Conservation (phyloP, 768 basidiomycete genomes). For the Lentinus brumalis region DNA sequence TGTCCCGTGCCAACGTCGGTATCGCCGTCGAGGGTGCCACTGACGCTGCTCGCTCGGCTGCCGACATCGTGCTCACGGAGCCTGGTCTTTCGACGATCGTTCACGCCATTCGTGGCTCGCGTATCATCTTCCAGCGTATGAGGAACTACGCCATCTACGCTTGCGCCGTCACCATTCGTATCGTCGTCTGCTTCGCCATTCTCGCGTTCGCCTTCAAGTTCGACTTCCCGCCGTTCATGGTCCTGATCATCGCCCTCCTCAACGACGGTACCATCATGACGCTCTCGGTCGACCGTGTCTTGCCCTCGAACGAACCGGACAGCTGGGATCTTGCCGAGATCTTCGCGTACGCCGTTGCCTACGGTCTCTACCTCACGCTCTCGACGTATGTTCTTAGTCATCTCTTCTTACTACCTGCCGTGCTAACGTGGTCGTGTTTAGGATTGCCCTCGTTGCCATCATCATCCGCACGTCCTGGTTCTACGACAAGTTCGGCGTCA, state of each 20-base stretch:
- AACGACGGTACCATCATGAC: constrained; percentile 99
- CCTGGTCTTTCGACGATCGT: constrained; percentile 99
- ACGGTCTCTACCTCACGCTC: constrained; percentile 89
- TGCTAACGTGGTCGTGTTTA: constrained; percentile 32
- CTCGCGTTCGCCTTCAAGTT: constrained; percentile 95
- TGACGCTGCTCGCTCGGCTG: constrained; percentile 97
- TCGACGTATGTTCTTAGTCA: constrained; percentile 69
- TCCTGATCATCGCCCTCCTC: constrained; percentile 93
- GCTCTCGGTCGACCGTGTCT: constrained; percentile 90
- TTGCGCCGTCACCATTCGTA: constrained; percentile 96
- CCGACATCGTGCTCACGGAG: constrained; percentile 97
- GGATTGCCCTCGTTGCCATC: constrained; percentile 76
- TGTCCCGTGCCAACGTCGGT: constrained; percentile 98
- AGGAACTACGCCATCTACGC: constrained; percentile 98
- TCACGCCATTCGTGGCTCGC: constrained; percentile 97
- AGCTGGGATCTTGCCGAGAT: constrained; percentile 97
- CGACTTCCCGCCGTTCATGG: constrained; percentile 99
- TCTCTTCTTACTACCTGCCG: background rate
- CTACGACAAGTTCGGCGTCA: constrained; percentile 81
- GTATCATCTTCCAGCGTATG: constrained; percentile 99
- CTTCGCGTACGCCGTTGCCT: constrained; percentile 92
- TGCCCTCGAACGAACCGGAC: constrained; percentile 91
- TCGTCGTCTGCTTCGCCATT: constrained; percentile 96
- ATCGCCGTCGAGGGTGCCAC: constrained; percentile 99
- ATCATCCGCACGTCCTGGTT: constrained; percentile 91